Conservation (phyloP, 139 green algal species). For the Coccomyxa sp. region DNA sequence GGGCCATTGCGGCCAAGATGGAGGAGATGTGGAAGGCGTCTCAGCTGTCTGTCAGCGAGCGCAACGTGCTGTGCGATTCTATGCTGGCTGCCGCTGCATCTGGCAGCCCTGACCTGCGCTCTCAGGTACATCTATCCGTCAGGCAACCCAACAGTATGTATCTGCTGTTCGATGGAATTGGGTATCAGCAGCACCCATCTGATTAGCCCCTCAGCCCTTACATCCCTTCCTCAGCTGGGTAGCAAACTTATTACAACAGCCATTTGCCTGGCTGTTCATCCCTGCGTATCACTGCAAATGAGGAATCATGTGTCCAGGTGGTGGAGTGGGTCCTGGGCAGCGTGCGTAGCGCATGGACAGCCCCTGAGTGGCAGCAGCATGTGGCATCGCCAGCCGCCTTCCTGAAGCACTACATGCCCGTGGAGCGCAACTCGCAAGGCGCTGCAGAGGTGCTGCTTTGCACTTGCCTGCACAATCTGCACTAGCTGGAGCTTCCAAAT, state of each 20-base stretch:
- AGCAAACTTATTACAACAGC: too few species aligned
- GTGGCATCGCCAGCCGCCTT: constrained; percentile 47
- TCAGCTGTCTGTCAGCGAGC: constrained; percentile 57
- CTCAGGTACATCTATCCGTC: too few species aligned
- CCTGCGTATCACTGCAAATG: too few species aligned
- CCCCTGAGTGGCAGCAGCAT: constrained; percentile 33
- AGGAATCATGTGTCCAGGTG: constrained; percentile 22
- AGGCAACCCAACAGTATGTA: too few species aligned
- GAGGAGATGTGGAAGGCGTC: constrained; percentile 49
- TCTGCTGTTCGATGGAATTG: too few species aligned
- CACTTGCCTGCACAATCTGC: too few species aligned
- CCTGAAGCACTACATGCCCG: constrained; percentile 29
- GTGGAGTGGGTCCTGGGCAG: constrained; percentile 50
- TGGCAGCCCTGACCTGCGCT: constrained; percentile 26
- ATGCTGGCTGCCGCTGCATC: constrained; percentile 38
- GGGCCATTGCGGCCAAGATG: constrained; percentile 45
- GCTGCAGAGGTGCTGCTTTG: constrained; percentile 6
- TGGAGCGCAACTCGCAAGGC: constrained; percentile 9
- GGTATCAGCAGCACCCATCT: too few species aligned
- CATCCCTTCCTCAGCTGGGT: too few species aligned
- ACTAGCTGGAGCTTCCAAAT: too few species aligned
- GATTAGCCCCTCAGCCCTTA: too few species aligned
- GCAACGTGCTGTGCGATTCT: constrained; percentile 54
- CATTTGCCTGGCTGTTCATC: too few species aligned
- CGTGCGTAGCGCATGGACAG: constrained; percentile 48